Evolutionary conservation across 441 rosid genomes (phyloP), one percentile per base, ranked within the genome.

Genomic region (Bruguiera hainesii): DNA sequence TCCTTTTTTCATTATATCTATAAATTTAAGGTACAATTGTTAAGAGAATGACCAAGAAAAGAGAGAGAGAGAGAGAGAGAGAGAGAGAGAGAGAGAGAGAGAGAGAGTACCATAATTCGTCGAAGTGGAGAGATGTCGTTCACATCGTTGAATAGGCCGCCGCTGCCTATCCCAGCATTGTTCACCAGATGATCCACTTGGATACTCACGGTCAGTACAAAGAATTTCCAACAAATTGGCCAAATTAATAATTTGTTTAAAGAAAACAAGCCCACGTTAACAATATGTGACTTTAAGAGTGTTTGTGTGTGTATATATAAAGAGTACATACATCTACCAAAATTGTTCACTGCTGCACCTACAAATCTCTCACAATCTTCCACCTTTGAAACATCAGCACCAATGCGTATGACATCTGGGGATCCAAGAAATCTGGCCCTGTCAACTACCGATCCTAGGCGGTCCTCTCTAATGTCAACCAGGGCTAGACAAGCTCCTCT

Each of bases 121-220:
- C 57, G 57, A 8, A 21, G 16, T 53, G 28, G 5, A 53, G 57
- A 53, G 66, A 91, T 72, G 46, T 87, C 78, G 2, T 72, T 70
- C 19, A 72, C 50, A n/a, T 86, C 77, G 66, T 89, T 94, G 7
- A 91, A 79, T 83, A 76, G 19, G 49, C 77, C 62, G n/a, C 75
- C 62, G 16, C 80, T 57, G 8, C 2, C 10, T 11, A 89, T 73
- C 60, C 98, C 98, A 35, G 96, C 94, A 66, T 84, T 89, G n/a
- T 81, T 80, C 7, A 90, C 87, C 60, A 90, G 78, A 77, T 90
- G 94, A 77, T 90, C 91, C 92, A 89, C 96, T 89, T 21, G 46
- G 46, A 11, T 3, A 2, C 0, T 15, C 46, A 37, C 46, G 15
- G 46, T 37, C 42, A 11, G 46, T 37, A 37, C 46, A 10, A 15